Conservation (phyloP, 108 stramenopile genomes). For the Fragilariopsis cylindrus region DNA sequence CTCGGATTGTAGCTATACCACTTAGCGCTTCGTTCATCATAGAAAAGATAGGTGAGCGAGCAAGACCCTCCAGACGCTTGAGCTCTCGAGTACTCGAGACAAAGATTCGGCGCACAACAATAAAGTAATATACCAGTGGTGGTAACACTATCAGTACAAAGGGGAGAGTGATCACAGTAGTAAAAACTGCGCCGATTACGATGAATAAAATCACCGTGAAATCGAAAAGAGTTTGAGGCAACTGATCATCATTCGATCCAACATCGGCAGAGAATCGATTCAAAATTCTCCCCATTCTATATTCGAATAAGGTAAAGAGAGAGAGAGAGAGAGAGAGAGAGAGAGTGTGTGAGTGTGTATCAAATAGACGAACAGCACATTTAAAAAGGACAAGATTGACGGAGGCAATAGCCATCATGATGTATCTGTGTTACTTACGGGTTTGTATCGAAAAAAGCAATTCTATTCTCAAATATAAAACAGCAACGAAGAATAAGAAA, state of each 20-base stretch:
- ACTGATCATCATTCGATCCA: constrained; percentile 76
- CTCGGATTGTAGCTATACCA: constrained; percentile 89
- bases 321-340: not conserved
- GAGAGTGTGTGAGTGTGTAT: too few species aligned
- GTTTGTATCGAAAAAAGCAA: constrained; percentile 92
- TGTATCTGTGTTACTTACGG: constrained; percentile 36
- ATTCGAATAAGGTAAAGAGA: not conserved
- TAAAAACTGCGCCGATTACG: constrained; percentile 66
- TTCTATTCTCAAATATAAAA: constrained; percentile 13
- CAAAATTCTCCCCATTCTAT: constrained; percentile 75
- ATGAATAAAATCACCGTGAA: constrained; percentile 68
- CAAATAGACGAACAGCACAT: too few species aligned
- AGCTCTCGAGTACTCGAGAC: constrained; percentile 78
- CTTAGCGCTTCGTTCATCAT: constrained; percentile 83
- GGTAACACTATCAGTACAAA: constrained; percentile 72
- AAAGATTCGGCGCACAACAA: constrained; percentile 66
- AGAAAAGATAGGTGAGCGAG: constrained; percentile 86
- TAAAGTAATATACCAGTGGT: constrained; percentile 69
- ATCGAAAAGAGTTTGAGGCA: constrained; percentile 79
- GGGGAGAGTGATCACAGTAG: constrained; percentile 62
- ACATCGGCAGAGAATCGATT: constrained; percentile 85
- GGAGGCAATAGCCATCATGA: not conserved
- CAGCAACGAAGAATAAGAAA: too few species aligned
- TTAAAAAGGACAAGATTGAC: too few species aligned
- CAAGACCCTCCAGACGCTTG: constrained; percentile 84